These are phyloP conservation scores for Calycina herbarum DNA, from an alignment of 2,329 filamentous ascomycete species.

Conservation along the genomic window DNA sequence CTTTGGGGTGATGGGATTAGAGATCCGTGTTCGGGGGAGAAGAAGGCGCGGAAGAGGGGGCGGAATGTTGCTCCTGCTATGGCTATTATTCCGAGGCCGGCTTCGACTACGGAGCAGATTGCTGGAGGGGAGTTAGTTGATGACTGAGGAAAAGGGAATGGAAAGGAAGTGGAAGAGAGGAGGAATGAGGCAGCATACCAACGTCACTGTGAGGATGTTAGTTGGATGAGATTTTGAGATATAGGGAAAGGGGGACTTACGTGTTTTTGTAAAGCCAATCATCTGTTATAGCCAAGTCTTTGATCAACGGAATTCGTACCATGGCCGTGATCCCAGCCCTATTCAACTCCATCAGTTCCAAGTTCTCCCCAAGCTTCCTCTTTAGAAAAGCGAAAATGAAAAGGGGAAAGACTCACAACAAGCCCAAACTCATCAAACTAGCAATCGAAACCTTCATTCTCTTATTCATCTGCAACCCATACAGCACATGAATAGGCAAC, in stretches of 20 bases:
- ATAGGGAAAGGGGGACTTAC: constrained; percentile 13
- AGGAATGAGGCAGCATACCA: not conserved
- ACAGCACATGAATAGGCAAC: constrained; percentile 55
- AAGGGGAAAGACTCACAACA: constrained; percentile 40
- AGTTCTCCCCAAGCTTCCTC: not conserved
- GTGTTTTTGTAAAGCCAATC: constrained; percentile 30
- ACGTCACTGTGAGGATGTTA: constrained; percentile 30
- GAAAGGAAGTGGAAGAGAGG: not conserved
- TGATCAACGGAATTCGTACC: constrained; percentile 30
- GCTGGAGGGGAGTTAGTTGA: constrained; percentile 28
- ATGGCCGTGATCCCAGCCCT: constrained; percentile 31
- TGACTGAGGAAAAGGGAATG: not conserved
- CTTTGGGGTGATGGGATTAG: not conserved
- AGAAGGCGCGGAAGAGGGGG: constrained; percentile 41
- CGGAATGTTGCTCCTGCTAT: constrained; percentile 49
- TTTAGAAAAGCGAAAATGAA: too few relatives aligned
- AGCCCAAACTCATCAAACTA: constrained; percentile 56
- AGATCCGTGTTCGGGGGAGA: constrained; percentile 10
- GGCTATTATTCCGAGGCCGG: constrained; percentile 49
- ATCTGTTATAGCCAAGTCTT: constrained; percentile 21
- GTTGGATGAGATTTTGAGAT: not conserved
- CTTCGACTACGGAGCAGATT: constrained; percentile 51
- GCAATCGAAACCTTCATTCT: constrained; percentile 53
- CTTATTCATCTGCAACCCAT: constrained; percentile 53
- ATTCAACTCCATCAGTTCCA: constrained; percentile 3